Evolutionary conservation across 1,139 yeast species (phyloP).

Genomic region (Protomyces inundatus): DNA sequence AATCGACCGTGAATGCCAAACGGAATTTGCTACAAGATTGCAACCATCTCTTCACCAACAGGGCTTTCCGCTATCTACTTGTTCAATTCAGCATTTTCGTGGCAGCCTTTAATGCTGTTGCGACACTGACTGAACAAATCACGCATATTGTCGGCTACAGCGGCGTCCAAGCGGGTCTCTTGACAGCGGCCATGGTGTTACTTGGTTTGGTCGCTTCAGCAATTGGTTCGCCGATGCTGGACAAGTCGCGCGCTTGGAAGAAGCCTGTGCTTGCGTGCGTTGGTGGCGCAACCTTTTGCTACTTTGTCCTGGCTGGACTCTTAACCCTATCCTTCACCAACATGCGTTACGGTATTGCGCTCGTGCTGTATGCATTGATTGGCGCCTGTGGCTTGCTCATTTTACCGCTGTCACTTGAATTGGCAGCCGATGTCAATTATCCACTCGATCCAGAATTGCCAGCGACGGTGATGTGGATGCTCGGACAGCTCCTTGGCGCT

Average conservation of each 20-base stretch:
- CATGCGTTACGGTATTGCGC: conserved; percentile 29
- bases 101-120: conserved; percentile 41
- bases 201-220: conserved; percentile 39
- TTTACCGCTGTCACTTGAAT: conserved; percentile 39
- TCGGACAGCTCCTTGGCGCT: conserved; percentile 40
- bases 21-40: conserved; percentile 29
- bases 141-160: conserved; percentile 40
- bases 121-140: conserved; percentile 39
- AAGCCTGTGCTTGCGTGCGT: conserved; percentile 31
- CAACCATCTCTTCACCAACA: conserved; percentile 31
- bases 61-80: conserved; percentile 34
- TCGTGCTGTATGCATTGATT: conserved; percentile 37
- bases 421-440: conserved; percentile 36
- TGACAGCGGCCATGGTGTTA: conserved; percentile 39
- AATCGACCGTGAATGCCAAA: conserved; percentile 35
- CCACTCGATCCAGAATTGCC: conserved; percentile 37
- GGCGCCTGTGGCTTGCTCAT: conserved; percentile 40
- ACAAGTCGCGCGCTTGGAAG: conserved; percentile 36
- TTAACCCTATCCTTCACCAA: conserved; percentile 29
- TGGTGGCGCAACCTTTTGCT: background rate
- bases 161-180: conserved; percentile 39
- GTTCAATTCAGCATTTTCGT: conserved; percentile 39
- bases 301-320: conserved; percentile 30
- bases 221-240: conserved; percentile 38
- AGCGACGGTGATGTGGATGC: conserved; percentile 38